Base-by-base conservation (phyloP, 441 rosid genomes). In the Aquilaria agallochum region DNA sequence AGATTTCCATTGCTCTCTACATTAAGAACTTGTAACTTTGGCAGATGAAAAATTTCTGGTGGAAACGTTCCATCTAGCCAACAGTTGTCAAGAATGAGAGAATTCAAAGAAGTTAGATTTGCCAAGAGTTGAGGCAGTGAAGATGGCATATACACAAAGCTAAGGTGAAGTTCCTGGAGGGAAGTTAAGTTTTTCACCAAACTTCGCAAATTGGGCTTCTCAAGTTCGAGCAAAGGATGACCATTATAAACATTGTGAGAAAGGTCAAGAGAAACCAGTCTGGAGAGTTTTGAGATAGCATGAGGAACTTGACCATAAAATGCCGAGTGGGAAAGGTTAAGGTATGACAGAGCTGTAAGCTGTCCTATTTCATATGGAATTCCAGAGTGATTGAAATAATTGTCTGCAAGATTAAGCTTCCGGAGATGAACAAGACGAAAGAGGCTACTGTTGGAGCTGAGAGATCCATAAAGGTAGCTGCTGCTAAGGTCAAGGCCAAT, bases 1-100 rank as follows among this genome's bases (percentile, higher is more conserved):
- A 70, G 32, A 9, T 13, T 0, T 6, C 0, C 0, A 52, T 63
- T 66, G 0, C 0, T 0, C 15, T 3, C 0, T 48, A 74, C 3
- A 48, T 6, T 1, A 11, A 67, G 63, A 60, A 20, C 0, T 36
- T 60, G 48, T 3, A 79, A 68, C 5, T 15, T 64, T 0, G 74
- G 69, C 0, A 65, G 20, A 9, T 40, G 42, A 12, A 75, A 75
- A 46, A 65, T 7, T 1, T 20, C 9, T 0, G 1, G 0, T 1
- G 79, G 77, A 36, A 74, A 11, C 5, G 59, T 50, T 1, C 70
- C 69, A 9, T 31, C 36, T 44, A 76, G 44, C 0, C 51, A 9
- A 53, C 67, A 68, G 0, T 12, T 0, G 0, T 0, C 0, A 1
- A 76, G 62, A 48, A 0, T 0, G 5, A 76, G 65, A 42, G 31